Percentiles rank a stretch among this genome's conserved stretches.
Conservation (phyloP, 139 green algal species). For the Gonium pectorale region DNA sequence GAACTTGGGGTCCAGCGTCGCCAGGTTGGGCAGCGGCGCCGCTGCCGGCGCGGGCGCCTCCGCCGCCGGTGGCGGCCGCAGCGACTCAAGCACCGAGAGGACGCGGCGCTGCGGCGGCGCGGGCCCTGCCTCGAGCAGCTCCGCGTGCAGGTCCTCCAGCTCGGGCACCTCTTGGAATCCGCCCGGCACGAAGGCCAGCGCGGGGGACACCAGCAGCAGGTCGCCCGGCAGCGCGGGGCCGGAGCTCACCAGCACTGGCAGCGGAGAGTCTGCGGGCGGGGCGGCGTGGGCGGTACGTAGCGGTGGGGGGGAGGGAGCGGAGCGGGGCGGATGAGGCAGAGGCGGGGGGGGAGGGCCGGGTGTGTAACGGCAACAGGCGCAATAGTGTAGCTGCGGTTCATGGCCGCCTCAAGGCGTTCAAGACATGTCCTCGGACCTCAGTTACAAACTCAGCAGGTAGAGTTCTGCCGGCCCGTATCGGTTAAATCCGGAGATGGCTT, state of each 20-base stretch:
- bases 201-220: conserved; percentile 35
- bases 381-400: too few relatives aligned
- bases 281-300: neutral
- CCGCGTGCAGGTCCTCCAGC: conserved; percentile 53
- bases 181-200: conserved; percentile 47
- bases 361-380: too few relatives aligned
- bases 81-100: conserved; percentile 41
- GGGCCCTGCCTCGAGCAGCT: conserved; percentile 33
- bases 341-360: too few relatives aligned
- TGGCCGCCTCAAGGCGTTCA: too few relatives aligned
- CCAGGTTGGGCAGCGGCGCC: neutral
- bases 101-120: conserved; percentile 38
- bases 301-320: too few relatives aligned
- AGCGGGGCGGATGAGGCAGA: too few relatives aligned
- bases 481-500: neutral
- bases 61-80: neutral
- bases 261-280: neutral
- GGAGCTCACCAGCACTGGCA: neutral
- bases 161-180: conserved; percentile 40
- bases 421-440: conserved; percentile 20
- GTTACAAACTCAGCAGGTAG: conserved; percentile 1
- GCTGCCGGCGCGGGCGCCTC: neutral
- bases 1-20: conserved; percentile 52
- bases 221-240: conserved; percentile 9
- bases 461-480: conserved; percentile 9